These are phyloP conservation scores for Xylaria multiplex DNA, from an alignment of 2,329 filamentous ascomycete genomes.

Conservation along the genomic window DNA sequence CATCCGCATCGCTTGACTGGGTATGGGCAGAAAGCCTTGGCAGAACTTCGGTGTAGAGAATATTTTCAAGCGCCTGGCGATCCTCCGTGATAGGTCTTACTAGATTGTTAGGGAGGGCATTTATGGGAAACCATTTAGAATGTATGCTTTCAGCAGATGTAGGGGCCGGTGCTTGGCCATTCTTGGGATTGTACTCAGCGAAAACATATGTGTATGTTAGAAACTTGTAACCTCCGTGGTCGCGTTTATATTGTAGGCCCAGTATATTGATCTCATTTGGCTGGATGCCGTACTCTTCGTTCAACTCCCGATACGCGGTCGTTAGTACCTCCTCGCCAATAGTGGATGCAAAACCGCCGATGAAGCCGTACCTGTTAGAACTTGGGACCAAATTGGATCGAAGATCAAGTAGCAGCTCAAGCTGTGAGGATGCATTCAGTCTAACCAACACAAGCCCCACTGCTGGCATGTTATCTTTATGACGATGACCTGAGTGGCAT, in stretches of 20 bases:
- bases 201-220: constrained; percentile 33
- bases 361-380: constrained; percentile 17
- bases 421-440: constrained; percentile 8
- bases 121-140: constrained; percentile 30
- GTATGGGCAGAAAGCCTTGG: background rate
- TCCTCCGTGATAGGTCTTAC: constrained; percentile 13
- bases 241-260: constrained; percentile 7
- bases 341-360: constrained; percentile 8
- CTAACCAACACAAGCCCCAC: constrained; percentile 25
- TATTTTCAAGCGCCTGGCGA: background rate
- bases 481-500: constrained; percentile 21
- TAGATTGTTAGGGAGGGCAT: constrained; percentile 18
- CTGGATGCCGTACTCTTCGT: constrained; percentile 22
- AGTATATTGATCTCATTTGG: constrained; percentile 10
- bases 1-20: no score
- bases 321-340: background rate
- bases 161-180: constrained; percentile 15
- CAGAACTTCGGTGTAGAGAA: background rate
- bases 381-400: background rate
- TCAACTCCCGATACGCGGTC: constrained; percentile 6
- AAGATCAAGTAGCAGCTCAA: constrained; percentile 31
- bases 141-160: background rate
- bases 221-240: constrained; percentile 32
- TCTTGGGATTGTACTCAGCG: constrained; percentile 24
- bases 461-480: constrained; percentile 25